Percentiles rank a stretch among this genome's conserved stretches.
phyloP scores from a whole-genome alignment of 78 protist genomes.

The Capsaspora owczarzaki region DNA sequence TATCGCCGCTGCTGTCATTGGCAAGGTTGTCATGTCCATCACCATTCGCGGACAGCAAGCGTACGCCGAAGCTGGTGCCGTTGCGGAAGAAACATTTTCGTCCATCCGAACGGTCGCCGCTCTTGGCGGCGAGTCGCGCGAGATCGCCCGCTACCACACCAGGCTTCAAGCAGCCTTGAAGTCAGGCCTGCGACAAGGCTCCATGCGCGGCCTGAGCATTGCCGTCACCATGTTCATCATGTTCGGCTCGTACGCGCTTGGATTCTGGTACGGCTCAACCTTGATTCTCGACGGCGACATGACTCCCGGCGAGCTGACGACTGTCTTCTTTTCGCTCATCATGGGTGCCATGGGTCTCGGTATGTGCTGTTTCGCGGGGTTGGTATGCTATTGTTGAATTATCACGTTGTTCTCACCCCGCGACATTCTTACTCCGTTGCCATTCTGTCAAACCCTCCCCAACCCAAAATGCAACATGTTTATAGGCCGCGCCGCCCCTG shows the following conservation, averaged over 20 bases:
- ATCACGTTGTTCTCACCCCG: too few relatives aligned
- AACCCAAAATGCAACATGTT: too few relatives aligned
- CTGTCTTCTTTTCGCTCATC: slow-evolving; percentile 14
- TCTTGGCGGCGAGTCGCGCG: slow-evolving; percentile 5
- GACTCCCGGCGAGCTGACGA: background rate
- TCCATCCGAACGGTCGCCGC: slow-evolving; percentile 15
- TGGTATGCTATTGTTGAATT: too few relatives aligned
- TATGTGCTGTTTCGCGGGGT: too few relatives aligned
- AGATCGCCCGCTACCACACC: background rate
- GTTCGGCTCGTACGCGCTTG: slow-evolving; percentile 3
- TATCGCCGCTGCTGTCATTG: background rate
- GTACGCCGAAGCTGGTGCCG: slow-evolving; percentile 4
- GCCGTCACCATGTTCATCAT: background rate
- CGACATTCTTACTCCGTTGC: too few relatives aligned
- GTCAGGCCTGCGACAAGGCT: background rate
- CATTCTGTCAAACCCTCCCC: too few relatives aligned
- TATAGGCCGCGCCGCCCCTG: background rate
- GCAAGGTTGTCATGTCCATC: background rate
- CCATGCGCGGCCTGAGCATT: slow-evolving; percentile 13
- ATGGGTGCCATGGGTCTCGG: background rate
- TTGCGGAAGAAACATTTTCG: slow-evolving; percentile 9
- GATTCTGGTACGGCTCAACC: slow-evolving; percentile 44
- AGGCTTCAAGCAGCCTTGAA: background rate
- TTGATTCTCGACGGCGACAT: background rate
- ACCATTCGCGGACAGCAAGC: background rate